Evolutionary conservation across 352 stramenopile species (phyloP), one percentile per base, ranked within the genome.

Genomic region (Phytophthora nicotianae): DNA sequence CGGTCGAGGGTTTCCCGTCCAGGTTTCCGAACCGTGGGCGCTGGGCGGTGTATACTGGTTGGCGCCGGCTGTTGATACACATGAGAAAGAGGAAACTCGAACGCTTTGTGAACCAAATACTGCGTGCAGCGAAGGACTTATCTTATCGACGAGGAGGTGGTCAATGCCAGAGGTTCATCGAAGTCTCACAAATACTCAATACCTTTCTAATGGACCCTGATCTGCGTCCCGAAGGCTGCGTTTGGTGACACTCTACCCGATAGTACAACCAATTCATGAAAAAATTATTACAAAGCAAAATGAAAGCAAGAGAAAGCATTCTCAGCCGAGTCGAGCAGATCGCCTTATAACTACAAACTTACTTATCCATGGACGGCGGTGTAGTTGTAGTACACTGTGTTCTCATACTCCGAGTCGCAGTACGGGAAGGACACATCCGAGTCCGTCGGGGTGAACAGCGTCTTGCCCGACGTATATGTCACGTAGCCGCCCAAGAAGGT

Each of bases 201-300:
- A 70, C 74, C 19, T 91, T 91, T 35, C 53, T 89, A 11, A 70
- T 75, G n/a, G 77, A 87, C 48, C 73, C 75, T 16, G 55, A 60
- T 46, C 23, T 64, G n/a, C 50, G 69, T 35, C 65, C 41, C 16
- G 33, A 37, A 43, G 58, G 42, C 20, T 78, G 27, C 32, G 53
- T 48, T 23, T 67, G 46, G 41, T 74, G 41, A 60, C 51, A 29
- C 56, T 13, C 5, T 14, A 35, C 29, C n/a, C n/a, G n/a, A 16
- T 27, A 17, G 20, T 11, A 38, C 27, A 5, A 54, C 14, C 13
- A 8, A 23, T 20, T 41, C 32, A 38, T 16, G 32, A 5, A 38
- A 38, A 38, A 38, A 4, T 38, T 38, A 13, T 38, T 38, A n/a
- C n/a, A n/a, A n/a, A n/a, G 32, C 4, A 7, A 29, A 7, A 29